These are phyloP conservation scores for Alternaria gaisen DNA, from an alignment of 2,329 filamentous ascomycete species.

Conservation along the genomic window DNA sequence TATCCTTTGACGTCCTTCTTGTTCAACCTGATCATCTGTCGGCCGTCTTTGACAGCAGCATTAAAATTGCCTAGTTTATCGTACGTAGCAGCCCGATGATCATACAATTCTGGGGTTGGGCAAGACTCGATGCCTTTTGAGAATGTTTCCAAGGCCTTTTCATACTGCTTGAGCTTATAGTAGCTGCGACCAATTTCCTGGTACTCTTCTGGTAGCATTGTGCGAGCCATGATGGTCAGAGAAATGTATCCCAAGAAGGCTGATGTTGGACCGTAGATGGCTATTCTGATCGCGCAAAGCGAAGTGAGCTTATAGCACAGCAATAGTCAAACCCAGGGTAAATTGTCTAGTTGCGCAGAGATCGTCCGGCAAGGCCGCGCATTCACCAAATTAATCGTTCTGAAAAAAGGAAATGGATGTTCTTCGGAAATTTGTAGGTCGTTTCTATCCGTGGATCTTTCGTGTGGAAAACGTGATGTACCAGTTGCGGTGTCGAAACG, in stretches of 20 bases:
- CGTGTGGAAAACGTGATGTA: background rate
- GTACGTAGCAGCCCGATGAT: conserved; percentile 65
- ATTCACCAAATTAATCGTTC: background rate
- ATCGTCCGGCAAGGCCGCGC: background rate
- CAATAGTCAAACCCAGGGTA: background rate
- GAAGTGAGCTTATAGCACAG: background rate
- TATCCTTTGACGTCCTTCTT: conserved; percentile 65
- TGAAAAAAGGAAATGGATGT: background rate
- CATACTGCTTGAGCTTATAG: conserved; percentile 49
- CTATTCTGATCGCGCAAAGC: background rate
- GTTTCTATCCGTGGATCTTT: background rate
- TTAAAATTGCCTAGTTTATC: conserved; percentile 62
- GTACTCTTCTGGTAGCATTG: conserved; percentile 46
- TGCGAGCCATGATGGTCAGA: conserved; percentile 35
- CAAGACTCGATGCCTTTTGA: conserved; percentile 41
- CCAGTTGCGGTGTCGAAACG: background rate
- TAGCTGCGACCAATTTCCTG: conserved; percentile 47
- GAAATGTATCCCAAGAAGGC: background rate
- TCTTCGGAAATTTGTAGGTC: background rate
- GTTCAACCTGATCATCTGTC: conserved; percentile 62
- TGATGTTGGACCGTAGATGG: background rate
- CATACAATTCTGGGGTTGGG: conserved; percentile 55
- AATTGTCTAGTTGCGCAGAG: background rate
- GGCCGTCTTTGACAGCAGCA: conserved; percentile 65
- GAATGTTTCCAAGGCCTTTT: conserved; percentile 47